These are phyloP conservation scores for Recurvomyces mirabilis DNA, from an alignment of 495 filamentous ascomycete genomes.

Conservation along the genomic window DNA sequence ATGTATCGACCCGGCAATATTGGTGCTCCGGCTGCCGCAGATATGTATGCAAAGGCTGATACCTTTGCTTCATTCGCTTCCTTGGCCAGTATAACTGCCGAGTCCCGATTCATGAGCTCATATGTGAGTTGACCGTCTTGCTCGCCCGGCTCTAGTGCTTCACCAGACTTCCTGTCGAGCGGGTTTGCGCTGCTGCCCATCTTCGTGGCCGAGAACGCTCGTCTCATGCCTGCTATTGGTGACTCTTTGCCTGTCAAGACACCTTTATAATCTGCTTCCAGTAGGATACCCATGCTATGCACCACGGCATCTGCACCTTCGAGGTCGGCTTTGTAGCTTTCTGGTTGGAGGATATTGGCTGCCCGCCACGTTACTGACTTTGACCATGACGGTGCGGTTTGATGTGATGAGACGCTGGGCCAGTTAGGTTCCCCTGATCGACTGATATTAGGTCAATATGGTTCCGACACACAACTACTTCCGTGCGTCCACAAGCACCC, in stretches of 20 bases:
- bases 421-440: conserved; percentile 83
- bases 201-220: conserved; percentile 62
- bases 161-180: conserved; percentile 43
- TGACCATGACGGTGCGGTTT: conserved; percentile 67
- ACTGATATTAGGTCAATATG: too few species aligned
- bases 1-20: conserved; percentile 79
- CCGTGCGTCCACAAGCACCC: too few species aligned
- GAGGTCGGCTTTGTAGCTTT: conserved; percentile 62
- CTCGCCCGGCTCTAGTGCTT: conserved; percentile 52
- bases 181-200: conserved; percentile 53
- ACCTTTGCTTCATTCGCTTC: conserved; percentile 57
- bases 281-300: conserved; percentile 88
- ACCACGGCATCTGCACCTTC: conserved; percentile 70
- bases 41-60: conserved; percentile 70
- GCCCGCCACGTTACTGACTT: conserved; percentile 72
- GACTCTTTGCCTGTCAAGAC: conserved; percentile 73
- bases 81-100: conserved; percentile 71
- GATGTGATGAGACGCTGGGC: conserved; percentile 63
- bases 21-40: conserved; percentile 74
- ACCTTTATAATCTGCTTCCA: conserved; percentile 96
- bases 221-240: conserved; percentile 57
- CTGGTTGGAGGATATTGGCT: conserved; percentile 73
- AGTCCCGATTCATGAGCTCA: conserved; percentile 95
- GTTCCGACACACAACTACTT: too few species aligned
- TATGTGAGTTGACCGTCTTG: conserved; percentile 73